Conservation (phyloP, 768 basidiomycete genomes). For the Panellus pusillus region DNA sequence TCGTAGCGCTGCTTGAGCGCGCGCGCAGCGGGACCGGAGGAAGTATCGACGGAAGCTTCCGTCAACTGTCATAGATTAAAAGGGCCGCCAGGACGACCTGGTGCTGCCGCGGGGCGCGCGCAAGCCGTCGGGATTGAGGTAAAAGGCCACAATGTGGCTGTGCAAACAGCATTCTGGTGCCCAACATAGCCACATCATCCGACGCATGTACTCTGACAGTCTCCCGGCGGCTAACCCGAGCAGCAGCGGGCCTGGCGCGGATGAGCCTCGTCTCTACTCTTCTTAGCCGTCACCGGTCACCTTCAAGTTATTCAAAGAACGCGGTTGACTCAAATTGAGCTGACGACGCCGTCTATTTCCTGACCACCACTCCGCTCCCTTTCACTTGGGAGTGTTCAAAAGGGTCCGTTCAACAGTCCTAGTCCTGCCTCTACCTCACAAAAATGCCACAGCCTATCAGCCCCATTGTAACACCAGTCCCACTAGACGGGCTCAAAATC, state of each 20-base stretch:
- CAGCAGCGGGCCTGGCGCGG: too few species aligned
- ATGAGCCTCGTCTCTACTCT: too few species aligned
- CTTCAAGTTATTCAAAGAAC: too few species aligned
- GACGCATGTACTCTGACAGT: too few species aligned
- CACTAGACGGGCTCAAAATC: conserved; percentile 74
- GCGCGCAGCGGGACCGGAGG: conserved; percentile 71
- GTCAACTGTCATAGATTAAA: conserved; percentile 57
- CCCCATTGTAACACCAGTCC: conserved; percentile 82
- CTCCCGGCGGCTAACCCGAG: too few species aligned
- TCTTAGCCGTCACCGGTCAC: too few species aligned
- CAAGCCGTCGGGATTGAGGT: too few species aligned
- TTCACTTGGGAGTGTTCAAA: conserved; percentile 45
- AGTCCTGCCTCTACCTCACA: conserved; percentile 21
- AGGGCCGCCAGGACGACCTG: too few species aligned
- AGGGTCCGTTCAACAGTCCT: conserved; percentile 35
- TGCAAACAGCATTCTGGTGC: too few species aligned
- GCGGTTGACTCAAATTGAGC: conserved; percentile 19
- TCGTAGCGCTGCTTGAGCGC: conserved; percentile 80
- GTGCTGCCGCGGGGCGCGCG: too few species aligned
- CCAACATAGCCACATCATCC: too few species aligned
- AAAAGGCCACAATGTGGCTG: too few species aligned
- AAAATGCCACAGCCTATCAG: conserved; percentile 38
- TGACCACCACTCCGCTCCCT: conserved; percentile 35
- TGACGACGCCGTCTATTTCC: conserved; percentile 46
- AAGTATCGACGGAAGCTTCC: conserved; percentile 79